phyloP scores from a whole-genome alignment of 768 basidiomycete species.

The Leucocoprinus leucothites region DNA sequence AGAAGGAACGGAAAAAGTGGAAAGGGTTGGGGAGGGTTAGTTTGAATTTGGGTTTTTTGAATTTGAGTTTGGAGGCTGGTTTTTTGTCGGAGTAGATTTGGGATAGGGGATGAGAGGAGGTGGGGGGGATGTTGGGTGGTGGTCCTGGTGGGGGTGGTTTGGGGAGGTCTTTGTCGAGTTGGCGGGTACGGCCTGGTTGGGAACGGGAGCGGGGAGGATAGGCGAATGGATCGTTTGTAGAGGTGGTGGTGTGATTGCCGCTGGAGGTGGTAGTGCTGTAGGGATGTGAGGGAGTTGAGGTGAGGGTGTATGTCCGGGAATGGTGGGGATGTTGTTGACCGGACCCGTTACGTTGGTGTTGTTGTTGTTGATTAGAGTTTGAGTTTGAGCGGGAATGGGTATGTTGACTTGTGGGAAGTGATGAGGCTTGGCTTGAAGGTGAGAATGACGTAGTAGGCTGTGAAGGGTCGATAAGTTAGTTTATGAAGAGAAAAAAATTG shows the following conservation, averaged over 20 bases:
- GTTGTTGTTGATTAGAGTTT: background rate
- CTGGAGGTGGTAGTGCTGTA: background rate
- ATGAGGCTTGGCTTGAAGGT: background rate
- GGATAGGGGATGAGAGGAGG: too few relatives aligned
- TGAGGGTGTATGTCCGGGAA: too few relatives aligned
- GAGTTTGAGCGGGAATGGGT: background rate
- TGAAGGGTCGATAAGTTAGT: background rate
- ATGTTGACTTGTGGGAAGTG: constrained; percentile 1
- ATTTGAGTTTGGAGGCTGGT: background rate
- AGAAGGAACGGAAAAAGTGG: background rate
- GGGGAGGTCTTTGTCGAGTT: too few relatives aligned
- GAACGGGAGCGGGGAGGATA: background rate
- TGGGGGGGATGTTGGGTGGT: too few relatives aligned
- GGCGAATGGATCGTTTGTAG: background rate
- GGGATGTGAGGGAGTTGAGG: background rate
- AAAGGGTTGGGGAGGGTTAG: constrained; percentile 7
- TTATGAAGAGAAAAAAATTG: background rate
- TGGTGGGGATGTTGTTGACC: too few relatives aligned
- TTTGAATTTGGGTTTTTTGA: constrained; percentile 5
- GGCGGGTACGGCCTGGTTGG: background rate
- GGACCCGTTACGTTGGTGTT: too few relatives aligned
- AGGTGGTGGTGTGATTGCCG: background rate
- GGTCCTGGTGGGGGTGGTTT: too few relatives aligned
- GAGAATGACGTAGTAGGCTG: background rate
- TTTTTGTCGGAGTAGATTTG: background rate